A percentile compares a stretch with the other conserved stretches of the same genome.
phyloP scores from a whole-genome alignment of 2,329 filamentous ascomycete species.

The Cladosporium phlei region DNA sequence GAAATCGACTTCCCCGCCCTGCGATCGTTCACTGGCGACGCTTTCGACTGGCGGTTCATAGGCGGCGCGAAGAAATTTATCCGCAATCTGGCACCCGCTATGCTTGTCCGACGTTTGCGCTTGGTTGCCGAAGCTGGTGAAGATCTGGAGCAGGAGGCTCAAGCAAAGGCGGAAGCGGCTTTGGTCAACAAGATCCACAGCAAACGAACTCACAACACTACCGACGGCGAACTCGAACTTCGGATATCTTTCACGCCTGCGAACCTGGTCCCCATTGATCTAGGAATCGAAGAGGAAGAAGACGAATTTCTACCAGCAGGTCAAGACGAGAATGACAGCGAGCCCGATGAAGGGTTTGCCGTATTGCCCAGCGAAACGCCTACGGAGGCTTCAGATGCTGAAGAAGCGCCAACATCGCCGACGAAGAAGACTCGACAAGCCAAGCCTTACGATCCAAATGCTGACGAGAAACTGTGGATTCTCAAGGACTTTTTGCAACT shows the following conservation, averaged over 20 bases:
- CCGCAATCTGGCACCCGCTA: conserved; percentile 68
- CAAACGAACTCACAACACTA: conserved; percentile 64
- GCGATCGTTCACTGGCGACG: conserved; percentile 68
- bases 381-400: conserved; percentile 25
- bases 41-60: conserved; percentile 79
- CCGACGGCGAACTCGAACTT: conserved; percentile 70
- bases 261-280: conserved; percentile 70
- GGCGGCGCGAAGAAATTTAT: conserved; percentile 81
- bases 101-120: conserved; percentile 60
- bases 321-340: conserved; percentile 32
- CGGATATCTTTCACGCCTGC: conserved; percentile 73
- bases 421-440: conserved; percentile 40
- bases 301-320: conserved; percentile 36
- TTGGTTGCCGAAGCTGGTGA: conserved; percentile 29
- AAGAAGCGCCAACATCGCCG: conserved; percentile 21
- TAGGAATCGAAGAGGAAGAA: conserved; percentile 70
- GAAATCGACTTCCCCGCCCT: conserved; percentile 63
- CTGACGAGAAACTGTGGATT: conserved; percentile 64
- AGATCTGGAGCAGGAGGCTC: conserved; percentile 24
- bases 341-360: conserved; percentile 26
- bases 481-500: conserved; percentile 59
- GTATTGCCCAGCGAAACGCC: conserved; percentile 16
- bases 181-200: conserved; percentile 64
- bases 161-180: conserved; percentile 45
- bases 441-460: conserved; percentile 59